Conservation (phyloP, 768 basidiomycete species). For the Multifurca ochricompacta region DNA sequence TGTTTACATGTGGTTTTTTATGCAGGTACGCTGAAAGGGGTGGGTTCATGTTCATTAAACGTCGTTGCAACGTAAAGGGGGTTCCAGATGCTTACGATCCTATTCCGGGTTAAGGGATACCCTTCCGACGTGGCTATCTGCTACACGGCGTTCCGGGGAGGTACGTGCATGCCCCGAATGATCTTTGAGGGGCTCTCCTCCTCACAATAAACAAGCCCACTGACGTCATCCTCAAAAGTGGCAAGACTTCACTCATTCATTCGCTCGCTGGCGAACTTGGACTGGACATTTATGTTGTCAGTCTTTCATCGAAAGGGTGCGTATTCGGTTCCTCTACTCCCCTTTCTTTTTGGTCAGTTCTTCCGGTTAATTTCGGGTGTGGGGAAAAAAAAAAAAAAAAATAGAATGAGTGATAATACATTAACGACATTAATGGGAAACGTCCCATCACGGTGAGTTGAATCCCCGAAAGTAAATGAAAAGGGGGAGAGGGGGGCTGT, state of each 20-base stretch:
- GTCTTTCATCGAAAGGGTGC: conserved; percentile 78
- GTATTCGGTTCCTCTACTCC: conserved; percentile 23
- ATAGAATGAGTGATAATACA: conserved; percentile 85
- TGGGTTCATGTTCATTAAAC: conserved; percentile 32
- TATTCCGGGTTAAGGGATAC: conserved; percentile 51
- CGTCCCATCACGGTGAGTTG: conserved; percentile 66
- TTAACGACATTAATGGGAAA: conserved; percentile 79
- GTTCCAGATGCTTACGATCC: not conserved
- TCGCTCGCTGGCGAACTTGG: conserved; percentile 78
- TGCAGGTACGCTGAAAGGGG: conserved; percentile 86
- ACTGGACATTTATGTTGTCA: conserved; percentile 88
- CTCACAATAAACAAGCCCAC: no score
- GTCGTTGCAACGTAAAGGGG: not conserved
- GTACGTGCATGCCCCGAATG: conserved; percentile 30
- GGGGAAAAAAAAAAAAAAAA: no score
- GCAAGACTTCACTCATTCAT: conserved; percentile 81
- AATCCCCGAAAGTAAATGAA: not conserved
- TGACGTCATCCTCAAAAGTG: conserved; percentile 37
- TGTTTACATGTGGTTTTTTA: not conserved
- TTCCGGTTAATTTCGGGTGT: conserved; percentile 13
- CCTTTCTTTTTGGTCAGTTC: no score
- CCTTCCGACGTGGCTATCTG: conserved; percentile 83
- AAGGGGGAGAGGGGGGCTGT: no score
- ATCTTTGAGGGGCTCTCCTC: no score
- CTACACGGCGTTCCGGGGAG: conserved; percentile 82